Evolutionary conservation across 345 rosid genomes (phyloP), one percentile per base, ranked within the genome.

Genomic region (Arabis hirsuta): DNA sequence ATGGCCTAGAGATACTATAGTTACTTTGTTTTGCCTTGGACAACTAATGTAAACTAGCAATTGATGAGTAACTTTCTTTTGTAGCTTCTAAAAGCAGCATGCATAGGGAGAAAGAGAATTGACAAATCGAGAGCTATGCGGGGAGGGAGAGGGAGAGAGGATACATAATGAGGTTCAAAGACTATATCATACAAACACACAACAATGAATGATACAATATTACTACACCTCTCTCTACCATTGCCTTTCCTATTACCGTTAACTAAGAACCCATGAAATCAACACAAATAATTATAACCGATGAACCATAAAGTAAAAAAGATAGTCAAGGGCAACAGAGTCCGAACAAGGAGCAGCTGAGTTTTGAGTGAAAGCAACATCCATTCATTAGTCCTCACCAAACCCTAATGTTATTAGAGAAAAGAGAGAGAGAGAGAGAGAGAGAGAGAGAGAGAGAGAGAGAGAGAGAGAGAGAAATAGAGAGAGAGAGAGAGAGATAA

Each of bases 401-500:
- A 71, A 63, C 65, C 71, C 71, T 62, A 72, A 72, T 72, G 76
- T 63, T 72, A 72, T 72, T 24, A 72, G 70, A 62, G 54, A 4
- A 12, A 16, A 48, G 44, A 46, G 14, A 46, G 29, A 14, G 10
- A 4, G 32, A 29, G 32, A 29, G 5, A 29, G 32, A 29, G 32
- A 27, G 31, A 27, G 31, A 27, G 31, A 27, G 31, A 27, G 36
- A 32, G 36, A 32, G 36, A 31, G 34, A 32, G 39, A 24, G 24
- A 36, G 39, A 34, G 27, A 53, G 16, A 16, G 16, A 16, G 16
- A 16, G 16, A 16, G 16, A 16, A 16, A 16, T 16, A 46, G 29
- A 14, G 10, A 29, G 32, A 29, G 32, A 29, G 5, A 29, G 32
- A 22, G 26, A 46, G 20, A 26, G 14, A 24, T 3, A 2, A 22